Base-by-base conservation (phyloP, 225 moss, liverwort and hornwort species). In the Marchantia polymorpha region DNA sequence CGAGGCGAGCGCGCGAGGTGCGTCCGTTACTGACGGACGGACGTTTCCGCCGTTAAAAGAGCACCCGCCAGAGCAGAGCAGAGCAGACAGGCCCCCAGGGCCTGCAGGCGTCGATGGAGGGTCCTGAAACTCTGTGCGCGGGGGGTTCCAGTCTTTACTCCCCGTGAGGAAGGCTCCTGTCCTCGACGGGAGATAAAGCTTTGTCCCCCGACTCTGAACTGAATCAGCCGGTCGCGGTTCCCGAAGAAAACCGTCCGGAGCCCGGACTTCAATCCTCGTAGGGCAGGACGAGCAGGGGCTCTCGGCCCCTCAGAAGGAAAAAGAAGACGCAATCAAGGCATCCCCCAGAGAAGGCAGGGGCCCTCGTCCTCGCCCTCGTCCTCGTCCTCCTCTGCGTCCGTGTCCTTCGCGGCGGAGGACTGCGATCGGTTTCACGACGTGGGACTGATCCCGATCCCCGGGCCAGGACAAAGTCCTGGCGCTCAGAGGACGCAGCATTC, bases 21-120 rank as follows among this genome's bases (percentile, higher is more conserved):
- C 65, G 65, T 65, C 65, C 65, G 65, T 56, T 56, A 56, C 56
- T 56, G 56, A 56, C 56, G 56, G 56, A 56, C 56, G 56, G 19
- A 39, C 56, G 56, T 65, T 65, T 65, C 65, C 65, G 65, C 65
- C 65, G 65, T 59, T 17, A 59, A 65, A 26, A 65, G 25, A 26
- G 11, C 0, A 4, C 65, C 65, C 17, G 65, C 65, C 65, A 29
- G 26, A 56, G 14, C 56, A 19, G 14, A 56, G 19, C 25, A 65
- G 65, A 11, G 7, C n/a, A n/a, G n/a, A n/a, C n/a, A n/a, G 11
- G 25, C 65, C 25, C 65, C n/a, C n/a, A n/a, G 14, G 65, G 65
- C 26, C 11, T 65, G 65, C 65, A 65, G 25, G 65, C 27, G 65
- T 65, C 8, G 65, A 65, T 65, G 10, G 29, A 29, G 5, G 39